Conservation (phyloP, 495 filamentous ascomycete species). For the Xylaria cubensis region DNA sequence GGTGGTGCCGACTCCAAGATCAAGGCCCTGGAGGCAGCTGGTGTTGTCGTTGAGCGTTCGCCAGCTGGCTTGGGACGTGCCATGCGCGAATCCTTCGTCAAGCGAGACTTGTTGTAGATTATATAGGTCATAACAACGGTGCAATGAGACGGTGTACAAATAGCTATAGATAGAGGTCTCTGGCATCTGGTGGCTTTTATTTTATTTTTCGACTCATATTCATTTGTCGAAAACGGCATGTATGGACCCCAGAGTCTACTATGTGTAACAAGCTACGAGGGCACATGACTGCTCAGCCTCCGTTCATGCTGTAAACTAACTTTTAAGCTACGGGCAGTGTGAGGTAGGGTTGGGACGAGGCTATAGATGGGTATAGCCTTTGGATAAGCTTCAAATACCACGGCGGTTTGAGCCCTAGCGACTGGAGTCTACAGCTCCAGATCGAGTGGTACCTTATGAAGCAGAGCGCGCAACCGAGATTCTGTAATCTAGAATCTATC, state of each 20-base stretch:
- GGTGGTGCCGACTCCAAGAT: conserved; percentile 99
- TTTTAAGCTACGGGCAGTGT: background rate
- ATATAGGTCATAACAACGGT: background rate
- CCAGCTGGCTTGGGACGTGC: conserved; percentile 91
- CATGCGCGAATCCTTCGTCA: conserved; percentile 92
- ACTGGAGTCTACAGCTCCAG: background rate
- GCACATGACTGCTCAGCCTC: background rate
- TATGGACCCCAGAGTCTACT: conserved; percentile 1
- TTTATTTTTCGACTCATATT: conserved; percentile 7
- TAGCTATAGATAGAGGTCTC: conserved; percentile 27
- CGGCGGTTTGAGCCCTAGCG: background rate
- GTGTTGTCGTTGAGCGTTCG: conserved; percentile 95
- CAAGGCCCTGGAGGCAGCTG: conserved; percentile 86
- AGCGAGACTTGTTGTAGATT: conserved; percentile 87
- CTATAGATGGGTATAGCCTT: background rate
- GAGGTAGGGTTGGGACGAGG: background rate
- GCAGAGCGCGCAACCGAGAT: background rate
- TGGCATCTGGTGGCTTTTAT: conserved; percentile 27
- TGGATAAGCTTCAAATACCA: background rate
- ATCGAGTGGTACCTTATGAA: background rate
- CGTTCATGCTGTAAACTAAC: background rate
- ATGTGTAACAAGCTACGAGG: background rate
- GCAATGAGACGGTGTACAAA: conserved; percentile 25
- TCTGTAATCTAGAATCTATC: too few relatives aligned
- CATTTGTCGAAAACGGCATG: conserved; percentile 21